A percentile compares a stretch with the other conserved stretches of the same genome.
Conservation (phyloP, 2,329 filamentous ascomycete genomes). For the Beauveria varroae region DNA sequence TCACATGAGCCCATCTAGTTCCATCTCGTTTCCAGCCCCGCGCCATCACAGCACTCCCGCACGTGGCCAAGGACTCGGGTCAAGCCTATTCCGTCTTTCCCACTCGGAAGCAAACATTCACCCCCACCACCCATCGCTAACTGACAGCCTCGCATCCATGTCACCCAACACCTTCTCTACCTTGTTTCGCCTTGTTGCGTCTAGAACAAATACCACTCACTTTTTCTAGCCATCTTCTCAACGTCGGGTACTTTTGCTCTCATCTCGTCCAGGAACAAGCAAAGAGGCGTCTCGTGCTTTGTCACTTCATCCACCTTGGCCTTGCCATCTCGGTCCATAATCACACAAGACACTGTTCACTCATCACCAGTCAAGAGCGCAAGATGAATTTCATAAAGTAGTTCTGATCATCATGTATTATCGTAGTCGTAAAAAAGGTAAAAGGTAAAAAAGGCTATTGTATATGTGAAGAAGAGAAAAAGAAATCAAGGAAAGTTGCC, state of each 20-base stretch:
- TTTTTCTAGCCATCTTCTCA: no score
- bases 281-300: no score
- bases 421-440: background rate
- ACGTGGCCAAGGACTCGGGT: no score
- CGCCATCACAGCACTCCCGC: no score
- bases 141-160: background rate
- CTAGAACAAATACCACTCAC: no score
- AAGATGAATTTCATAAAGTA: background rate
- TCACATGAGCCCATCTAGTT: slow-evolving; percentile 1
- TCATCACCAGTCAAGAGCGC: no score
- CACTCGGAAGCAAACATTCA: no score
- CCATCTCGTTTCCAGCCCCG: background rate
- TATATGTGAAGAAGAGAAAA: background rate
- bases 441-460: background rate
- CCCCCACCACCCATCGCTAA: background rate
- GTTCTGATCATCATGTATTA: slow-evolving; percentile 4
- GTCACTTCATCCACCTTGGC: no score
- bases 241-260: background rate
- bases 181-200: no score
- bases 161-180: background rate
- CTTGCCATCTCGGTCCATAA: no score
- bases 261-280: background rate
- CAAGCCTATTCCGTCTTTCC: no score
- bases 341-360: no score
- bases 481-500: background rate